Evolutionary conservation across 2,329 filamentous ascomycete species (phyloP).

Genomic region (Neospermospora avenae): DNA sequence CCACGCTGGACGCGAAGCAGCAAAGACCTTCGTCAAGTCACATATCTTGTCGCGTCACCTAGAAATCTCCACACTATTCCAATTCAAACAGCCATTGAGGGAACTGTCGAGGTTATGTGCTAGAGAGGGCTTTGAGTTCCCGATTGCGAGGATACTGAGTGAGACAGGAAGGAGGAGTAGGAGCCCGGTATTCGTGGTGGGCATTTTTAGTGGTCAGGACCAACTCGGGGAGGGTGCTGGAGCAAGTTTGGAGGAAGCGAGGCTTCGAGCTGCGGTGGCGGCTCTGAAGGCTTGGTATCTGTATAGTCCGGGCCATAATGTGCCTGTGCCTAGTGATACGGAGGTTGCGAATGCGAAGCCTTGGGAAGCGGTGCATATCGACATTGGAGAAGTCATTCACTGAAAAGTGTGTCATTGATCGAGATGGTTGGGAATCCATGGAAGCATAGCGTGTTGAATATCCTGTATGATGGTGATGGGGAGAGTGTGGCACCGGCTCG

Average conservation of each 20-base stretch:
- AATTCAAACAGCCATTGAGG: slow-evolving; percentile 77
- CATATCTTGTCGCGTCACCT: slow-evolving; percentile 81
- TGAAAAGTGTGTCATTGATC: neutral
- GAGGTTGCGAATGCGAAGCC: slow-evolving; percentile 37
- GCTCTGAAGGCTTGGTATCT: slow-evolving; percentile 94
- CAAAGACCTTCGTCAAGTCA: slow-evolving; percentile 76
- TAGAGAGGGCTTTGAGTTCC: slow-evolving; percentile 83
- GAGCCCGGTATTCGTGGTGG: slow-evolving; percentile 89
- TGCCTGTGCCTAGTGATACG: slow-evolving; percentile 47
- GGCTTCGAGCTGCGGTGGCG: slow-evolving; percentile 75
- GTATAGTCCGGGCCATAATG: slow-evolving; percentile 64
- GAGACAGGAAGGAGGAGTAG: slow-evolving; percentile 85
- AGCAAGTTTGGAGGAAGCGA: slow-evolving; percentile 71
- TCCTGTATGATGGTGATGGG: slow-evolving; percentile 14
- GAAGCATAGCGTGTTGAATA: neutral
- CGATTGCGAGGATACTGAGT: slow-evolving; percentile 80
- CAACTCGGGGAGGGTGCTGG: slow-evolving; percentile 91
- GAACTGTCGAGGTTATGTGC: slow-evolving; percentile 82
- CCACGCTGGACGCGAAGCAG: slow-evolving; percentile 74
- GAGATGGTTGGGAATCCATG: neutral
- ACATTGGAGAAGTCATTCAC: slow-evolving; percentile 49
- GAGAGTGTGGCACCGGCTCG: neutral
- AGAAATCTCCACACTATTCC: slow-evolving; percentile 73
- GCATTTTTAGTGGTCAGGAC: slow-evolving; percentile 86
- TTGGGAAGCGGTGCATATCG: slow-evolving; percentile 55